Evolutionary conservation across 2,329 filamentous ascomycete genomes (phyloP).

Genomic region (Microsporum audouinii): DNA sequence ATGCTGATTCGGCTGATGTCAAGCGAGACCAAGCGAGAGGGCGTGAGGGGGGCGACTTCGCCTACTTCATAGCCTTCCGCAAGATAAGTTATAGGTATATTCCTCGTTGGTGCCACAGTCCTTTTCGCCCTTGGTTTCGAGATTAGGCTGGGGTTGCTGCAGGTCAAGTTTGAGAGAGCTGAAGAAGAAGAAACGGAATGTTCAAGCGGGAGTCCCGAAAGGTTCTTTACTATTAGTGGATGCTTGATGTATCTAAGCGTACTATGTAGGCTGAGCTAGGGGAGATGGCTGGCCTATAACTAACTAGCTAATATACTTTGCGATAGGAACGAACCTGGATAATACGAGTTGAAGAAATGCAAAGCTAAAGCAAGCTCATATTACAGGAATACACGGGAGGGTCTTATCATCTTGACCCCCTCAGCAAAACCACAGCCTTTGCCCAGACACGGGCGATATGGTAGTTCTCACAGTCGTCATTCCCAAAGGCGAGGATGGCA

Average conservation of each 20-base stretch:
- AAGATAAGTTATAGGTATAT: not conserved
- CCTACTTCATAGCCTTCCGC: not conserved
- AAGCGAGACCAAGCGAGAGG: not conserved
- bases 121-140: not conserved
- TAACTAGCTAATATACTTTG: not conserved
- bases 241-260: not conserved
- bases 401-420: not conserved
- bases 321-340: not conserved
- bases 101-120: not conserved
- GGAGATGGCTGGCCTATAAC: not conserved
- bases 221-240: not conserved
- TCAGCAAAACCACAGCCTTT: constrained; percentile 14
- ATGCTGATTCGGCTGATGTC: not conserved
- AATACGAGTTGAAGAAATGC: not conserved
- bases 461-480: constrained; percentile 18
- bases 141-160: not conserved
- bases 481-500: constrained; percentile 16
- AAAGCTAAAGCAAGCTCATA: not conserved
- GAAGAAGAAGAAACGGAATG: not conserved
- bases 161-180: not conserved
- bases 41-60: not conserved
- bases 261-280: not conserved
- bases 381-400: not conserved
- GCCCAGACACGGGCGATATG: constrained; percentile 17
- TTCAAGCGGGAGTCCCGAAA: not conserved